Conservation (phyloP, 1,284 basidiomycete genomes). For the Fomitopsis schrenkii region DNA sequence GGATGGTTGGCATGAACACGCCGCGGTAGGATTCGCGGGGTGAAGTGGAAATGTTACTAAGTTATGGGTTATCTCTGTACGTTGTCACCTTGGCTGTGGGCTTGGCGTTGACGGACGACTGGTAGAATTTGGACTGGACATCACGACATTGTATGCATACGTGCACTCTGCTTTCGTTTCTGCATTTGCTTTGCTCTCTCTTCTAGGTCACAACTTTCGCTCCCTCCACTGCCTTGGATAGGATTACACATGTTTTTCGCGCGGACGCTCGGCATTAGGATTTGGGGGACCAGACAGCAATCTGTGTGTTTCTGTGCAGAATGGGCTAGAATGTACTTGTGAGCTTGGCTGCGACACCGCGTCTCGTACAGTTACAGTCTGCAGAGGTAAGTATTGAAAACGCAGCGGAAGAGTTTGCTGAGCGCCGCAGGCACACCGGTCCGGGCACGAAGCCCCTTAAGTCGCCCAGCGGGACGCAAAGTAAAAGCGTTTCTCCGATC, state of each 20-base stretch:
- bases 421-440: not conserved
- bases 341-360: not conserved
- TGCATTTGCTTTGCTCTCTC: not conserved
- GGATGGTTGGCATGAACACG: conserved; percentile 56
- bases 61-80: not conserved
- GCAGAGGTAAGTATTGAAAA: too few species aligned
- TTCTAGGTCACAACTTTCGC: too few species aligned
- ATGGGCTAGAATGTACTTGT: not conserved
- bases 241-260: too few species aligned
- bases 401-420: too few species aligned
- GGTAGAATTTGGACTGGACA: not conserved
- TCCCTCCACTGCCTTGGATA: too few species aligned
- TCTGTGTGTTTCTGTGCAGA: not conserved
- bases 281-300: not conserved
- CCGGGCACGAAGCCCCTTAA: not conserved
- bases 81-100: not conserved
- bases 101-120: not conserved
- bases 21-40: not conserved
- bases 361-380: not conserved
- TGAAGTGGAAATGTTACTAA: not conserved
- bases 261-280: not conserved
- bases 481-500: too few species aligned
- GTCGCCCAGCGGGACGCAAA: too few species aligned
- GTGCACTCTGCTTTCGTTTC: not conserved
- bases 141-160: too few species aligned